phyloP scores from a whole-genome alignment of 2,329 filamentous ascomycete genomes.

The Aspergillus sp. region DNA sequence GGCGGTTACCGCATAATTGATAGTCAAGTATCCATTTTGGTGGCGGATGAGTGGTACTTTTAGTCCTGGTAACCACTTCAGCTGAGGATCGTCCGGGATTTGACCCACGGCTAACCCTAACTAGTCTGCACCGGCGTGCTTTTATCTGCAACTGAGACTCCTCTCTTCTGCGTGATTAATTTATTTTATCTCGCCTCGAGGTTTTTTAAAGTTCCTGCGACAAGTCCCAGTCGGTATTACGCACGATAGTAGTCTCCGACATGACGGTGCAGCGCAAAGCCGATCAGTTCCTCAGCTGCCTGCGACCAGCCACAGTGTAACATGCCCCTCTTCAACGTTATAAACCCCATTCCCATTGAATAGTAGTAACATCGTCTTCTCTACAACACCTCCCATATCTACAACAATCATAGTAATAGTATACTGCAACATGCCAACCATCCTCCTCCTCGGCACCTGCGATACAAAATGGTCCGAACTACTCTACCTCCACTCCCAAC shows the following conservation, averaged over 20 bases:
- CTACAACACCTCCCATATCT: background rate
- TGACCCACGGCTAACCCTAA: background rate
- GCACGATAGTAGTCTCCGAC: too few relatives aligned
- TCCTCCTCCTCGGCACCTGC: slow-evolving; percentile 63
- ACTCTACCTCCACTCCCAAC: slow-evolving; percentile 54
- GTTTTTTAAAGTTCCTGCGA: too few relatives aligned
- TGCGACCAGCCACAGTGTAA: too few relatives aligned
- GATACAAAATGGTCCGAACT: slow-evolving; percentile 66
- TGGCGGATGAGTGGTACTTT: too few relatives aligned
- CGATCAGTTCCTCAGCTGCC: too few relatives aligned
- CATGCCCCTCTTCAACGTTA: background rate
- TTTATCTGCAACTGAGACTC: too few relatives aligned
- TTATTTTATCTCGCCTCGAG: too few relatives aligned
- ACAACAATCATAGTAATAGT: background rate
- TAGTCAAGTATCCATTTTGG: too few relatives aligned
- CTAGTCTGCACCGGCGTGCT: too few relatives aligned
- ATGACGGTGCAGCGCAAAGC: too few relatives aligned
- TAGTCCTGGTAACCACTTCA: background rate
- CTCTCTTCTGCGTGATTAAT: background rate
- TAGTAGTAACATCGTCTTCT: background rate
- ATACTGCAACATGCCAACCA: slow-evolving; percentile 33
- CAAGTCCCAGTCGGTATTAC: too few relatives aligned
- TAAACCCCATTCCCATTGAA: background rate
- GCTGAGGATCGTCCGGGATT: background rate
- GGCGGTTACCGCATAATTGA: too few relatives aligned